These are phyloP conservation scores for Penicillium sp. DNA, from an alignment of 2,329 filamentous ascomycete species.

Conservation along the genomic window DNA sequence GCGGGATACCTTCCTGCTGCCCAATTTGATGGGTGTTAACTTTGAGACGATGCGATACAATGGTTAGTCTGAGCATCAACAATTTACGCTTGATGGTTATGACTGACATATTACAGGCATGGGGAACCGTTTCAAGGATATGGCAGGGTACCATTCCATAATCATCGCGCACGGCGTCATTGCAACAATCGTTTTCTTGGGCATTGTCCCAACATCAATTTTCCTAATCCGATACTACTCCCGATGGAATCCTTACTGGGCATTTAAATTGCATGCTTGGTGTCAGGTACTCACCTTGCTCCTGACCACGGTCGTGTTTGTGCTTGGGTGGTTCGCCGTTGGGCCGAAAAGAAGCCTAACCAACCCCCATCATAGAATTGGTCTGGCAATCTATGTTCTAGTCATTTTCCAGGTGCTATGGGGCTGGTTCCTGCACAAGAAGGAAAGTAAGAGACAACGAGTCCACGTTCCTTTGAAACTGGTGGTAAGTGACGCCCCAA, in stretches of 20 bases:
- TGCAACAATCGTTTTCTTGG: constrained; percentile 61
- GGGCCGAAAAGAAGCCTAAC: constrained; percentile 60
- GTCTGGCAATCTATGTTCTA: constrained; percentile 62
- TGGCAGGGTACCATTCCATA: constrained; percentile 58
- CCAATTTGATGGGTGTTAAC: constrained; percentile 64
- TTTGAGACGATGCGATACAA: constrained; percentile 68
- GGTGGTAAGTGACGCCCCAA: constrained; percentile 45
- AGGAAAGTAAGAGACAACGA: constrained; percentile 54
- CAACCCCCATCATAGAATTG: constrained; percentile 68
- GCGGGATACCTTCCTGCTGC: constrained; percentile 63
- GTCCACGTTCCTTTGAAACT: constrained; percentile 58
- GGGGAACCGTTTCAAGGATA: constrained; percentile 64
- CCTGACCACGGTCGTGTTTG: constrained; percentile 61
- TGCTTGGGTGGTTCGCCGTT: constrained; percentile 64
- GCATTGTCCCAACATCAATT: constrained; percentile 60
- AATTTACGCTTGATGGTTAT: constrained; percentile 3
- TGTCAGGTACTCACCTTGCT: constrained; percentile 62
- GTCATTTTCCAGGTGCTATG: constrained; percentile 60
- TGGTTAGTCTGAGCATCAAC: constrained; percentile 45
- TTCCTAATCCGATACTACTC: constrained; percentile 62
- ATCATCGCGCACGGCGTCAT: constrained; percentile 62
- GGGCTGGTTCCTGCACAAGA: constrained; percentile 57
- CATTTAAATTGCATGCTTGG: constrained; percentile 63
- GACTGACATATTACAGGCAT: constrained; percentile 52
- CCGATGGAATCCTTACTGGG: constrained; percentile 53